A percentile compares a stretch with the other conserved stretches of the same genome.
These are phyloP conservation scores for Phanerochaete sordida DNA, from an alignment of 768 basidiomycete genomes.

Conservation along the genomic window DNA sequence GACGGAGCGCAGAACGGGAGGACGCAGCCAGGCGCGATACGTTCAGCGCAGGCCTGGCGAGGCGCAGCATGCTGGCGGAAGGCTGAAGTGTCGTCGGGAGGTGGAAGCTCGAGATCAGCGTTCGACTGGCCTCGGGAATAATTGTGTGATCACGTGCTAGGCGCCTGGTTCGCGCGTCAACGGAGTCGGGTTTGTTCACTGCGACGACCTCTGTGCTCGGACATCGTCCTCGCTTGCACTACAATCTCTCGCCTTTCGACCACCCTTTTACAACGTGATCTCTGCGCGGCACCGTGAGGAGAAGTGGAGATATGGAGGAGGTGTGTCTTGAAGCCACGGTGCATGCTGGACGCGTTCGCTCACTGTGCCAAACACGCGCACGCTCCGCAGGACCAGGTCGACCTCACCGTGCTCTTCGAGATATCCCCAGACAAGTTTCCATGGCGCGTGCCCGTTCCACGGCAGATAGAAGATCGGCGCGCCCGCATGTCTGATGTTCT, in stretches of 20 bases:
- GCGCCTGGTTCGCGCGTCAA: slow-evolving; percentile 2
- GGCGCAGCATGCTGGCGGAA: background rate
- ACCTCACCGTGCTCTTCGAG: slow-evolving; percentile 42
- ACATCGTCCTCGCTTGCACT: background rate
- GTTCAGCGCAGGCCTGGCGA: background rate
- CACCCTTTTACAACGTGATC: no score
- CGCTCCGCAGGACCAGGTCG: background rate
- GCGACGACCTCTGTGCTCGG: slow-evolving; percentile 1
- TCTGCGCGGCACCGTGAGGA: background rate
- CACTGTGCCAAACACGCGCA: background rate
- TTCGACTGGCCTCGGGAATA: background rate
- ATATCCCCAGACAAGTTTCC: slow-evolving; percentile 49
- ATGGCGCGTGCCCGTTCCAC: slow-evolving; percentile 49
- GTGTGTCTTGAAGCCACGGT: background rate
- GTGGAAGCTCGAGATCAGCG: background rate
- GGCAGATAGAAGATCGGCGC: slow-evolving; percentile 62
- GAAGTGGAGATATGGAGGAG: background rate
- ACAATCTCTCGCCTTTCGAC: background rate
- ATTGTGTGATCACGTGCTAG: background rate
- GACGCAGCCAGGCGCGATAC: background rate
- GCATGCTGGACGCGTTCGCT: background rate
- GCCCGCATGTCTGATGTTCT: slow-evolving; percentile 58
- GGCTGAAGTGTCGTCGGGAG: background rate
- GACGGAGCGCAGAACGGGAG: background rate
- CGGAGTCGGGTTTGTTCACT: slow-evolving; percentile 1